Conservation (phyloP, 2,329 filamentous ascomycete species). For the Aspergillus alliaceus region DNA sequence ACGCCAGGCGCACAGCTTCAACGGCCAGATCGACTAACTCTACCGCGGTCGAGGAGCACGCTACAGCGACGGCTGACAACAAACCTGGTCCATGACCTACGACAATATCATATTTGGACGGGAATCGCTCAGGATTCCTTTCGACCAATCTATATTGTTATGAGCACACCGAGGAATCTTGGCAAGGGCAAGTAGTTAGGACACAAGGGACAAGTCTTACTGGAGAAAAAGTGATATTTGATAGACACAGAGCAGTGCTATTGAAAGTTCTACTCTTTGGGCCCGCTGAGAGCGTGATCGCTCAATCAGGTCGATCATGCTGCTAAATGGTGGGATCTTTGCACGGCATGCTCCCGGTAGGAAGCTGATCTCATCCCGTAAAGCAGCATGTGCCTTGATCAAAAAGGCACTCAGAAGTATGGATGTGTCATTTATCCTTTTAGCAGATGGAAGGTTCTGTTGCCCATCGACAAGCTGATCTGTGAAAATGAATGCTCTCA, state of each 20-base stretch:
- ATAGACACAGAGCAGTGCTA: neutral
- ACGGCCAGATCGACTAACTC: slow-evolving; percentile 44
- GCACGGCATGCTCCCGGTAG: neutral
- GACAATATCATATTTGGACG: neutral
- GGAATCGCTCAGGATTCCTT: neutral
- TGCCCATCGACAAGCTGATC: neutral
- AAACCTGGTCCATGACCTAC: slow-evolving; percentile 49
- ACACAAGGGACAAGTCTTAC: neutral
- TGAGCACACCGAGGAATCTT: neutral
- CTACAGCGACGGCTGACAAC: slow-evolving; percentile 43
- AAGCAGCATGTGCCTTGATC: neutral
- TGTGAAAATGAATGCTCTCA: neutral
- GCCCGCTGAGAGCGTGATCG: neutral
- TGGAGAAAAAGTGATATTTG: neutral
- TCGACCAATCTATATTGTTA: neutral
- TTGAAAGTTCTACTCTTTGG: neutral
- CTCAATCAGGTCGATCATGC: neutral
- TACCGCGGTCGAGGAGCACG: slow-evolving; percentile 39
- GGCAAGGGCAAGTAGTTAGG: neutral
- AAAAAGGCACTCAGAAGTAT: neutral
- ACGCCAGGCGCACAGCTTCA: slow-evolving; percentile 45
- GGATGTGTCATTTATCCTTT: neutral
- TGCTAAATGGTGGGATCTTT: neutral
- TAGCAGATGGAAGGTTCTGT: neutral
- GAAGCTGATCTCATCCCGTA: neutral